A percentile compares a stretch with the other conserved stretches of the same genome.
These are phyloP conservation scores for Plasmodium chabaudi DNA, from an alignment of 169 alveolate species.

Conservation along the genomic window DNA sequence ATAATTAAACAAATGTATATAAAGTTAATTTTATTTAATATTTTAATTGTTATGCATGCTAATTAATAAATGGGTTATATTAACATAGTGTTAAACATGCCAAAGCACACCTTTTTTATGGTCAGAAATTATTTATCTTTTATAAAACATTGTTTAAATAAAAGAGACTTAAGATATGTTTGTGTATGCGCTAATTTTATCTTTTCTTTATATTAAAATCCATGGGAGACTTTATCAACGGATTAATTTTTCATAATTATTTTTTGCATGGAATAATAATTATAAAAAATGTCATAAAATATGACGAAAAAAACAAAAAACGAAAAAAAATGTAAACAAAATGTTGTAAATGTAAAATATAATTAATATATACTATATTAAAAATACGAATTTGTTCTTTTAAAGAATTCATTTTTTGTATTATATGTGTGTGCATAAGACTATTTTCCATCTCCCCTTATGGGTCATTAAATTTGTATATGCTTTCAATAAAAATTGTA, in stretches of 20 bases:
- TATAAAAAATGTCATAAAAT: neutral
- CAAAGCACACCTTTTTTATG: neutral
- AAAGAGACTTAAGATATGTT: neutral
- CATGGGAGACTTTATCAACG: too few relatives aligned
- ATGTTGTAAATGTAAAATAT: neutral
- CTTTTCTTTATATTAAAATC: too few relatives aligned
- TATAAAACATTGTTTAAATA: neutral
- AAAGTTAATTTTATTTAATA: neutral
- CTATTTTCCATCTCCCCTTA: neutral
- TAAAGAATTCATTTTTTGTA: neutral
- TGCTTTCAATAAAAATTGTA: neutral
- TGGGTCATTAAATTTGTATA: too few relatives aligned
- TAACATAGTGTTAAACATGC: neutral
- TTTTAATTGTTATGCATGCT: neutral
- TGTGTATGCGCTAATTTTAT: too few relatives aligned
- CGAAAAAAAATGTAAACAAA: neutral
- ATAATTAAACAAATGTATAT: constrained; percentile 5
- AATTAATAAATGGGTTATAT: neutral
- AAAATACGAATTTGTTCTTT: neutral
- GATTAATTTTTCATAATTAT: too few relatives aligned
- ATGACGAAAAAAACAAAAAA: neutral
- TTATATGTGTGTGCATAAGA: constrained; percentile 6
- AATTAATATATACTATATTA: neutral
- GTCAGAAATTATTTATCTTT: neutral
- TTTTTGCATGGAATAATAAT: too few relatives aligned